Conservation (phyloP, 495 filamentous ascomycete genomes). For the Xylaria intraflava region DNA sequence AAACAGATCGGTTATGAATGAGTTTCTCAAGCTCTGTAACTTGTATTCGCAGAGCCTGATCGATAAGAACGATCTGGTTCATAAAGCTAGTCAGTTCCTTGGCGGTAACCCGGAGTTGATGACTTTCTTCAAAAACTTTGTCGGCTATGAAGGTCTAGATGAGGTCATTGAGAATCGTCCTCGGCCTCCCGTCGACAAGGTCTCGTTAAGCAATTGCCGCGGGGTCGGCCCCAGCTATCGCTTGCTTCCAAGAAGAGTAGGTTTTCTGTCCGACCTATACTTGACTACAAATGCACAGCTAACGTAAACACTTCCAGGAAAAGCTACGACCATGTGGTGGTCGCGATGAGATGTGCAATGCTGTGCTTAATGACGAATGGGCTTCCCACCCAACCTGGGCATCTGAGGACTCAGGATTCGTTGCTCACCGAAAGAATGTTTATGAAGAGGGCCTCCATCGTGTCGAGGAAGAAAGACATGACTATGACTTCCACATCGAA, state of each 20-base stretch:
- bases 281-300: slow-evolving; percentile 4
- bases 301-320: slow-evolving; percentile 41
- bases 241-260: slow-evolving; percentile 71
- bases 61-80: slow-evolving; percentile 68
- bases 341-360: slow-evolving; percentile 84
- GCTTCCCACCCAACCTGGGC: slow-evolving; percentile 99
- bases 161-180: slow-evolving; percentile 74
- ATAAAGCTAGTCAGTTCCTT: slow-evolving; percentile 78
- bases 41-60: slow-evolving; percentile 88
- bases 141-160: slow-evolving; percentile 64
- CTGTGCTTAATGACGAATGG: slow-evolving; percentile 96
- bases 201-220: slow-evolving; percentile 88
- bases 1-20: slow-evolving; percentile 84
- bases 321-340: slow-evolving; percentile 83
- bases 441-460: slow-evolving; percentile 90
- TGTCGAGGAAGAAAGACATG: slow-evolving; percentile 96
- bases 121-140: slow-evolving; percentile 74
- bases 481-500: slow-evolving; percentile 98
- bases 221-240: slow-evolving; percentile 92
- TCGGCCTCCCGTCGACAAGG: slow-evolving; percentile 61
- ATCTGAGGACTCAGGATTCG: slow-evolving; percentile 95
- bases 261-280: slow-evolving; percentile 14
- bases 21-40: slow-evolving; percentile 94
- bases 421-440: slow-evolving; percentile 92
- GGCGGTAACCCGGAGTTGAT: slow-evolving; percentile 81